Evolutionary conservation across 805 yeast genomes (phyloP), one percentile per base, ranked within the genome.

Genomic region (Candida fluviatilis): DNA sequence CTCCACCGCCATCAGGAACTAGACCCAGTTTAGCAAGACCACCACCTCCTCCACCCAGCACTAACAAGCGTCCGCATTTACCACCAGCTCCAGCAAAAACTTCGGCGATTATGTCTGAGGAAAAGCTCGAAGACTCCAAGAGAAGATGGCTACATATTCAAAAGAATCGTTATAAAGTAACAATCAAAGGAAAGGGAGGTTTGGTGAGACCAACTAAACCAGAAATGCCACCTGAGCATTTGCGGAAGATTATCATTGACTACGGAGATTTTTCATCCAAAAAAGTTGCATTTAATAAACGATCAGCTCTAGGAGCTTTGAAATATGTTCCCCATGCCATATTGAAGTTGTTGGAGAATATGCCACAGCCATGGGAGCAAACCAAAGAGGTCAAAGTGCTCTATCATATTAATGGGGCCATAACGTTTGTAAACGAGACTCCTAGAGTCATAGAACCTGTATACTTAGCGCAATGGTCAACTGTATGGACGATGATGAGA

Each of bases 301-400:
- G 91, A 42, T 79, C 96, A 0, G 89, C 86, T 51, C 62, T 95
- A 18, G 96, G 96, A 1, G 90, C 98, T 1, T 68, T 93, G 40
- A 91, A 89, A 61, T 95, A 84, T 63, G 76, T 95, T 82, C 99
- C 99, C 0, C 98, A 91, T 62, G 96, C 99, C 0, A 76, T 89
- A 3, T 60, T 89, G 48, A 93, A 93, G 58, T 71, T 93, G 28
- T 55, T 93, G 28, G 99, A 93, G 52, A 89, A 88, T 54, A 91
- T 93, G 91, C 99, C 99, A 0, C 95, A 89, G 56, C 99, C 99
- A 1, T 93, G 99, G 99, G 98, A 93, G 57, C 76, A 78, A 37
- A 66, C 75, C 1, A 85, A 85, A 44, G 95, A 85, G 31, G 98
- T 93, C 16, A 79, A 76, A 41, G 98, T 91, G 5, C 60, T 91